phyloP scores from a whole-genome alignment of 2,329 filamentous ascomycete species.

The Alternaria solani region DNA sequence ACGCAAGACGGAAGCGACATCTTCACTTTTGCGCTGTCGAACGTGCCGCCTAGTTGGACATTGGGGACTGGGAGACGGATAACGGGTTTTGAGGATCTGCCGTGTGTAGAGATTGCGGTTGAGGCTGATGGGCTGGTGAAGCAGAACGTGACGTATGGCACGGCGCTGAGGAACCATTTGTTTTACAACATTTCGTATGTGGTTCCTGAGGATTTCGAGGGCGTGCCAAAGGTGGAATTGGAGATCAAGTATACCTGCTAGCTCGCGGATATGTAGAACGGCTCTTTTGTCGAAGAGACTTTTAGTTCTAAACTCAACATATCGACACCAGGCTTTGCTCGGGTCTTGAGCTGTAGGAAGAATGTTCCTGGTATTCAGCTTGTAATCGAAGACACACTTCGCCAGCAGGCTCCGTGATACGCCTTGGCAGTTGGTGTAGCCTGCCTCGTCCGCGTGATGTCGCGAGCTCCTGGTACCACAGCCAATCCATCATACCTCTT shows the following conservation, averaged over 20 bases:
- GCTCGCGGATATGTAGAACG: not conserved
- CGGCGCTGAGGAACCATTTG: constrained; percentile 52
- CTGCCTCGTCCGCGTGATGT: not conserved
- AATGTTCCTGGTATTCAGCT: not conserved
- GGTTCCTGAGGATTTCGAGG: constrained; percentile 53
- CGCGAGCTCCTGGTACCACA: not conserved
- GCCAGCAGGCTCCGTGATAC: accelerated
- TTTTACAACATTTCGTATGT: constrained; percentile 59
- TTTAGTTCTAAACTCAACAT: not conserved
- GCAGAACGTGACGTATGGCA: constrained; percentile 50
- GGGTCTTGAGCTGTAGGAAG: not conserved
- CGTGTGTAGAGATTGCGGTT: constrained; percentile 53
- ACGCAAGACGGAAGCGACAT: constrained; percentile 29
- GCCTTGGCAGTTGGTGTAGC: not conserved
- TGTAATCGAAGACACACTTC: not conserved
- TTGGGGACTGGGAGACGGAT: constrained; percentile 17
- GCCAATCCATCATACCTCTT: not conserved
- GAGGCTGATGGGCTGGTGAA: constrained; percentile 50
- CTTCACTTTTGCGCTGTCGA: constrained; percentile 29
- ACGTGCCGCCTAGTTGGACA: constrained; percentile 30
- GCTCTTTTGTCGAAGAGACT: accelerated
- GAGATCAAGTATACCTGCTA: constrained; percentile 49
- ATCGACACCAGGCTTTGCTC: not conserved
- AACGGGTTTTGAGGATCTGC: constrained; percentile 25
- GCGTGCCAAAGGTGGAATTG: constrained; percentile 51